Conservation (phyloP, 1,284 basidiomycete species). For the Xerocomus amazonicus region DNA sequence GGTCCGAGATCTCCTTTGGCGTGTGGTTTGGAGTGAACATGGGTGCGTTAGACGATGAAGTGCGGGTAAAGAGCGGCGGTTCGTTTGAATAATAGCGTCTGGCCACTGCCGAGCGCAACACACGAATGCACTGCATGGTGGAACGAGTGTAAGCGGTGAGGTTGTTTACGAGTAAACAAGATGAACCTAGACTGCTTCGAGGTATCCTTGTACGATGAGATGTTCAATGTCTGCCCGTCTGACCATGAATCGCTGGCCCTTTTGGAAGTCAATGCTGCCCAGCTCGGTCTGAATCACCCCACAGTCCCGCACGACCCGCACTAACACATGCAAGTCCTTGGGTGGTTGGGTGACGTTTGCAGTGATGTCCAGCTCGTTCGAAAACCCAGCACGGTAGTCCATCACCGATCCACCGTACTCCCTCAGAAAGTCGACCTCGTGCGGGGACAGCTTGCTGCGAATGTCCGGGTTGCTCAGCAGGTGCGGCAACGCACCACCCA, state of each 20-base stretch:
- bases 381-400: slow-evolving; percentile 82
- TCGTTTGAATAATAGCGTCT: slow-evolving; percentile 5
- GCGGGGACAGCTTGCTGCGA: slow-evolving; percentile 77
- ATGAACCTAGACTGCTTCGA: slow-evolving; percentile 63
- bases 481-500: slow-evolving; percentile 86
- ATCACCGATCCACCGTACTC: slow-evolving; percentile 80
- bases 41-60: slow-evolving; percentile 22
- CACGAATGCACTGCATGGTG: slow-evolving; percentile 8
- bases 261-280: slow-evolving; percentile 83
- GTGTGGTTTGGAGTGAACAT: slow-evolving; percentile 29
- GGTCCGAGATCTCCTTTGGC: slow-evolving; percentile 32
- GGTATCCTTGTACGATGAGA: slow-evolving; percentile 86
- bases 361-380: slow-evolving; percentile 83
- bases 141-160: slow-evolving; percentile 4
- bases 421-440: slow-evolving; percentile 88
- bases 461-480: slow-evolving; percentile 76
- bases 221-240: slow-evolving; percentile 85
- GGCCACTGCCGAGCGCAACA: not conserved
- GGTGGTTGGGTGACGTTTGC: slow-evolving; percentile 76
- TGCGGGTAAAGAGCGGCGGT: not conserved
- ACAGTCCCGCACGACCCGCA: slow-evolving; percentile 79
- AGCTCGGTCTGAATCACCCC: slow-evolving; percentile 87
- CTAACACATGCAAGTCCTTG: slow-evolving; percentile 76
- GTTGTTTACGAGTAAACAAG: slow-evolving; percentile 31
- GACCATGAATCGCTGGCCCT: slow-evolving; percentile 86